These are phyloP conservation scores for Metarhizium humberi DNA, from an alignment of 2,329 filamentous ascomycete genomes.

Conservation along the genomic window DNA sequence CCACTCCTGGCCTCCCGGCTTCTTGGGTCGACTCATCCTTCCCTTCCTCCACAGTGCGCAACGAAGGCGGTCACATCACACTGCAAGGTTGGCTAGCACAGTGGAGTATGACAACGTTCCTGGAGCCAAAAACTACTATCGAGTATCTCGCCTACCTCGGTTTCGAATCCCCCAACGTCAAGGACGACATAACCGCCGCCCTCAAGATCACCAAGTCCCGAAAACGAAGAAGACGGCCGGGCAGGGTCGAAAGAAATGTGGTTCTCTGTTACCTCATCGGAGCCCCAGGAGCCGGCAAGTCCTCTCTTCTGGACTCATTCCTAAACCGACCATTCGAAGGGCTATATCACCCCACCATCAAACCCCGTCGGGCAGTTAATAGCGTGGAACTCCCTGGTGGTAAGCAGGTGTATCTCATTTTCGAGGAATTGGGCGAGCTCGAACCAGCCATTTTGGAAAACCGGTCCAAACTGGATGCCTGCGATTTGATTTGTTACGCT, in stretches of 20 bases:
- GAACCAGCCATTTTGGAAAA: slow-evolving; percentile 94
- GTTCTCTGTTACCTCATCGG: slow-evolving; percentile 90
- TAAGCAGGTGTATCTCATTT: slow-evolving; percentile 92
- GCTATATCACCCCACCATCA: slow-evolving; percentile 88
- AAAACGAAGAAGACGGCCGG: slow-evolving; percentile 72
- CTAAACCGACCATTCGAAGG: slow-evolving; percentile 77
- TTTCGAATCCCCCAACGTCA: slow-evolving; percentile 73
- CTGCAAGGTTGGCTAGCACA: slow-evolving; percentile 96
- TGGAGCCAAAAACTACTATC: slow-evolving; percentile 87
- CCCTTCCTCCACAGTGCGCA: slow-evolving; percentile 86
- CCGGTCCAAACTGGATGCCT: slow-evolving; percentile 77
- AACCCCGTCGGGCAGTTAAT: slow-evolving; percentile 87
- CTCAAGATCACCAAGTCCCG: slow-evolving; percentile 88
- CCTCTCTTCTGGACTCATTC: slow-evolving; percentile 81
- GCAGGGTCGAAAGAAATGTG: slow-evolving; percentile 86
- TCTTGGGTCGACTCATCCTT: slow-evolving; percentile 88
- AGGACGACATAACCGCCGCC: slow-evolving; percentile 69
- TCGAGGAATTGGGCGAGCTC: slow-evolving; percentile 91
- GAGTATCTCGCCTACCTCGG: slow-evolving; percentile 95
- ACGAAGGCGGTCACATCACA: slow-evolving; percentile 91
- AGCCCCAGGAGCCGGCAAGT: slow-evolving; percentile 80
- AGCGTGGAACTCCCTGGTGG: slow-evolving; percentile 92
- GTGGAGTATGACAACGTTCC: slow-evolving; percentile 99
- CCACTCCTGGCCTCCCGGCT: slow-evolving; percentile 77
- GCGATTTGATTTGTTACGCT: slow-evolving; percentile 87